Evolutionary conservation across 2,329 filamentous ascomycete genomes (phyloP).

Genomic region (Neonectria neomacrospora): DNA sequence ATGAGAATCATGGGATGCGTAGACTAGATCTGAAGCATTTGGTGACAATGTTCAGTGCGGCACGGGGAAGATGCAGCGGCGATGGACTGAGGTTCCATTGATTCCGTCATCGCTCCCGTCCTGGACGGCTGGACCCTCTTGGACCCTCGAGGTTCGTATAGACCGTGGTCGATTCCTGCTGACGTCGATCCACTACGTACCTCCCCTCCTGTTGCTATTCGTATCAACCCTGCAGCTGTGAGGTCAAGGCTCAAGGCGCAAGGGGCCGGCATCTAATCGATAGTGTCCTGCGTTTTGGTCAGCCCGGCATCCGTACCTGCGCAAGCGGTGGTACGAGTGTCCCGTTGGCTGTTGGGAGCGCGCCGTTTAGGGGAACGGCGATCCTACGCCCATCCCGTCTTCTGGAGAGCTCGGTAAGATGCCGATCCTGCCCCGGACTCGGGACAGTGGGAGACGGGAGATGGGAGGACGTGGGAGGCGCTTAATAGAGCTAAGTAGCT

Average conservation of each 20-base stretch:
- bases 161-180: conserved; percentile 24
- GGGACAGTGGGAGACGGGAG: conserved; percentile 13
- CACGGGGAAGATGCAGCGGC: neutral
- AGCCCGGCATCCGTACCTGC: conserved; percentile 40
- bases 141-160: conserved; percentile 23
- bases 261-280: conserved; percentile 26
- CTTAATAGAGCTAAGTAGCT: neutral
- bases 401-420: conserved; percentile 14
- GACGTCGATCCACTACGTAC: conserved; percentile 23
- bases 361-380: conserved; percentile 11
- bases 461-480: conserved; percentile 8
- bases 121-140: neutral
- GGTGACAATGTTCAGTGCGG: neutral
- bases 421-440: conserved; percentile 16
- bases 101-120: conserved; percentile 20
- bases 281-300: conserved; percentile 31
- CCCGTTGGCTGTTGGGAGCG: conserved; percentile 25
- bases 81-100: conserved; percentile 20
- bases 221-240: conserved; percentile 22
- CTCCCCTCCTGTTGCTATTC: conserved; percentile 26
- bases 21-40: conserved; percentile 13
- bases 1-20: conserved; percentile 9
- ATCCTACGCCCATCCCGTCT: conserved; percentile 20
- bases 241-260: conserved; percentile 9
- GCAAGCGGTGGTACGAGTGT: conserved; percentile 40